Base-by-base conservation (phyloP, 306 rosid species). In the Hippophae gyantsensis region DNA sequence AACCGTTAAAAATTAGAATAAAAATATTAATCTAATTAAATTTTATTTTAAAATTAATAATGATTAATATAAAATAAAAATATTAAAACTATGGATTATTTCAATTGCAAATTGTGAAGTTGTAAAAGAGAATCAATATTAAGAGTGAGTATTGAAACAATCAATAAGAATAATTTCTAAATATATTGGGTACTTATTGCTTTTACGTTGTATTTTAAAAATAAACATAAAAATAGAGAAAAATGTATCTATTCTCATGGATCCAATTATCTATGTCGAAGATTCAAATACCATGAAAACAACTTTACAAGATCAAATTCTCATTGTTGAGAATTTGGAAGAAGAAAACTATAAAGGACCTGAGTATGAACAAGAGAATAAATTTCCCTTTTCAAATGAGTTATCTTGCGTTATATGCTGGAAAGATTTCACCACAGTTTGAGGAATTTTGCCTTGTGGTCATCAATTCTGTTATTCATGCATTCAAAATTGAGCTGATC, bases 331-430 rank as follows among this genome's bases (percentile, higher is more conserved):
- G 48, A 74, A 69, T 42, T 54, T 56, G 45, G 54, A 62, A 56
- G 73, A 57, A 32, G 64, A 64, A 44, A 67, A 56, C 43, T 54
- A 52, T 26, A 62, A 64, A 54, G 72, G 52, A 61, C 53, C 42
- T 60, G 78, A 54, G 52, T 45, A 14, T 52, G 79, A 76, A 46
- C 66, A 49, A 9, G 69, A 56, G 61, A 67, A 75, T 42, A 46
- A 45, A 47, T 43, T 71, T 66, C 71, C 78, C 57, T 32, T 3
- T 32, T 64, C 92, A 26, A 52, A 60, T 13, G 87, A 87, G 58
- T 44, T 83, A 74, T 87, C 98, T 56, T 92, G 98, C 63, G 95
- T 85, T 46, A 92, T 92, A 66, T 92, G 98, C 75, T 83, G 75
- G 82, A 76, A 78, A 48, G 95, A 83, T 68, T 87, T 76, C 76